Conservation (phyloP, 805 yeast species). For the Pichia heedii region DNA sequence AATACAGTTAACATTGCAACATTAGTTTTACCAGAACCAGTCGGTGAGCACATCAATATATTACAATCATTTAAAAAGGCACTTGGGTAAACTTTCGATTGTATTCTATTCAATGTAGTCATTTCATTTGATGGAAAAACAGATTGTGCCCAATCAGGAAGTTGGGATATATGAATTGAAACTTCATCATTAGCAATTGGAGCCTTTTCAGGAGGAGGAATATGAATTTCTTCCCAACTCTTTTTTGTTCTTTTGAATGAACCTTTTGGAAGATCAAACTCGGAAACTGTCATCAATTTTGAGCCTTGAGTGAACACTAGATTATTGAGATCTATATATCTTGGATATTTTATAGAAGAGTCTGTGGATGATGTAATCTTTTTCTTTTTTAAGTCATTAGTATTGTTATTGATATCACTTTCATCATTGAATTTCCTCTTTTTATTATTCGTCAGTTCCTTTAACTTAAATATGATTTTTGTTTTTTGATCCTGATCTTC, state of each 20-base stretch:
- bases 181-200: slow-evolving; percentile 27
- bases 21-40: slow-evolving; percentile 98
- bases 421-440: slow-evolving; percentile 13
- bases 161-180: slow-evolving; percentile 45
- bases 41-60: slow-evolving; percentile 87
- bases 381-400: neutral
- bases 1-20: slow-evolving; percentile 83
- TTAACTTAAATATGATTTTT: slow-evolving; percentile 36
- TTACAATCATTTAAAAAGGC: slow-evolving; percentile 70
- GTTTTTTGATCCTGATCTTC: slow-evolving; percentile 28
- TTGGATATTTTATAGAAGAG: slow-evolving; percentile 32
- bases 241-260: slow-evolving; percentile 68
- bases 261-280: slow-evolving; percentile 71
- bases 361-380: neutral
- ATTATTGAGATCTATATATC: slow-evolving; percentile 52
- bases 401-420: slow-evolving; percentile 5
- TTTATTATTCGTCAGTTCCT: slow-evolving; percentile 33
- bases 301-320: slow-evolving; percentile 66
- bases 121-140: slow-evolving; percentile 70
- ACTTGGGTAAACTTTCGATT: slow-evolving; percentile 70
- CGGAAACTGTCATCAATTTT: slow-evolving; percentile 54
- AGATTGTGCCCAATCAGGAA: slow-evolving; percentile 77
- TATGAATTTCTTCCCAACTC: slow-evolving; percentile 77
- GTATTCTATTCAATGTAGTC: slow-evolving; percentile 64
- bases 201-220: slow-evolving; percentile 70